Evolutionary conservation across 2,329 filamentous ascomycete species (phyloP), one percentile per base, ranked within the genome.

Genomic region (Alternaria triticina): DNA sequence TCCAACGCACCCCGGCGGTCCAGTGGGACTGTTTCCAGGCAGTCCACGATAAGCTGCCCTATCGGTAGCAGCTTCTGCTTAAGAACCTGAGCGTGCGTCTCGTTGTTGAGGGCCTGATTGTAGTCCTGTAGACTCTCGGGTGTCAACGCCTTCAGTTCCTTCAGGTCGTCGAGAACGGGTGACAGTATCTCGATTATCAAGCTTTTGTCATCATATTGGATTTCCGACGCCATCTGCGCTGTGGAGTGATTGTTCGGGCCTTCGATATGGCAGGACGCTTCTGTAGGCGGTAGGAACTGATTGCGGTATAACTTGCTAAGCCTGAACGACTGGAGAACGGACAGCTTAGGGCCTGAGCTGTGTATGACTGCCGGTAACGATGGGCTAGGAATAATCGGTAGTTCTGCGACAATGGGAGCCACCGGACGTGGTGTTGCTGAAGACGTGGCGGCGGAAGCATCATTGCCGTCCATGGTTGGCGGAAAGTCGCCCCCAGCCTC

Each of bases 51-150:
- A 13, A 50, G 62, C 13, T 56, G 46, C 1, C 66, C 73, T 20
- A 76, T 64, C 0, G 67, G 67, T 3, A 69, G 9, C 11, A 75
- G 20, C 7, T 67, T 62, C 8, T 58, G 49, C 25, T 59, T 68
- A 11, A 76, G 40, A 1, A 72, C 54, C 43, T 72, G 68, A 15
- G 55, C 54, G 17, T 66, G 60, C 17, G 46, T 57, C 27, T 66
- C 71, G 11, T 54, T 22, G 12, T 57, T 59, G 15, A 70, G 1
- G 5, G 20, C 40, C 12, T 33, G n/a, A 12, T 57, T 68, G 20
- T 59, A 61, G 0, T 57, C 52, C 3, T 67, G 69, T n/a, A 68
- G 58, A n/a, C 52, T 56, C 12, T 58, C 50, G 4, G 57, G 50
- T 4, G 65, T 68, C 1, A 60, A 55, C 10, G 22, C 23, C 27